Evolutionary conservation across 345 rosid genomes (phyloP).

Genomic region (Eucalyptus globulus): DNA sequence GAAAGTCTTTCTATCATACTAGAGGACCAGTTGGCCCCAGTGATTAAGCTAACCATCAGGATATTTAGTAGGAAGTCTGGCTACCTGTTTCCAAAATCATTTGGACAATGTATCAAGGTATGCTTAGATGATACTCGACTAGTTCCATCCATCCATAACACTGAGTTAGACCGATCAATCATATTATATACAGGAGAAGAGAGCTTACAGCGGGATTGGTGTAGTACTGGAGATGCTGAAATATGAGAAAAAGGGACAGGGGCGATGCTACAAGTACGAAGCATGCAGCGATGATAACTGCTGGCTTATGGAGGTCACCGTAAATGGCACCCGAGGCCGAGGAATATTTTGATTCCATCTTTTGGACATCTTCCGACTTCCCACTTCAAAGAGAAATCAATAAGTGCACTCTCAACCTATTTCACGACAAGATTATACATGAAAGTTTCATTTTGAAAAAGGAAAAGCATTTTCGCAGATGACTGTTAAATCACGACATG

Average conservation of each 20-base stretch:
- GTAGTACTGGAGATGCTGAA: constrained; percentile 75
- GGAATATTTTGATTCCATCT: constrained; percentile 5
- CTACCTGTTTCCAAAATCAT: not conserved
- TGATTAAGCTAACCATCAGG: not conserved
- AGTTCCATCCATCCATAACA: not conserved
- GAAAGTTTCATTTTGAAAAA: not conserved
- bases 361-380: not conserved
- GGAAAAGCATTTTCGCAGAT: not conserved
- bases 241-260: constrained; percentile 39
- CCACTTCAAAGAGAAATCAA: not conserved
- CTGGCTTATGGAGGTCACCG: constrained; percentile 37
- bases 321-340: constrained; percentile 9
- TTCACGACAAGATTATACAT: not conserved
- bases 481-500: not conserved
- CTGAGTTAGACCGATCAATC: not conserved
- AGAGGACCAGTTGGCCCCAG: not conserved
- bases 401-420: not conserved
- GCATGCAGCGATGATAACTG: constrained; percentile 51
- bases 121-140: not conserved
- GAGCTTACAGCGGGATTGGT: constrained; percentile 55
- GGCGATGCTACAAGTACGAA: constrained; percentile 42
- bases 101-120: not conserved
- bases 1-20: not conserved
- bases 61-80: not conserved
- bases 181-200: not conserved